Base-by-base conservation (phyloP, 805 yeast genomes). In the Ogataea minuta region DNA sequence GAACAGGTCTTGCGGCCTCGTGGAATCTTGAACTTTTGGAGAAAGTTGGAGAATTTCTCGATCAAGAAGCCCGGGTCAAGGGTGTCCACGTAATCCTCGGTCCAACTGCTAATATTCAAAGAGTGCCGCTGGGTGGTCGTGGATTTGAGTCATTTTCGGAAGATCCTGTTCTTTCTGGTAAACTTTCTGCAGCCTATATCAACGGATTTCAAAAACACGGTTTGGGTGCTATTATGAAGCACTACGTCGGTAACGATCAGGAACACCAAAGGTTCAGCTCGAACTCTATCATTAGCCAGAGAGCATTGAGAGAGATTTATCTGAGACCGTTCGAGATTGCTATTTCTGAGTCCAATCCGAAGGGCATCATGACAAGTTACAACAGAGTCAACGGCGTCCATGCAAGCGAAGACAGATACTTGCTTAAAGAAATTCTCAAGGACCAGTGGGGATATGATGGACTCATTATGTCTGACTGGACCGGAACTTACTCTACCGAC, bases 291-390 rank as follows among this genome's bases (percentile, higher is more conserved):
- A 62, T 80, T 34, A 63, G 81, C 2, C 77, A 75, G 50, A 64
- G 86, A 52, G 85, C 86, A 3, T 61, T 80, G 44, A 69, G 86
- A 52, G 86, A 80, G 57, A 71, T 80, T 39, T 80, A 80, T 57
- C 63, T 80, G 54, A 70, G 69, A 47, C 84, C 86, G 1, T 80
- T 80, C 63, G 78, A 77, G 59, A 59, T 80, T 30, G 83, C 84
- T 13, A 54, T 76, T 13, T 64, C 72, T 41, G 66, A 74, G 41
- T 38, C 81, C 16, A 56, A 70, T 38, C 86, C 87, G 19, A 64
- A 63, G 40, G 65, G 75, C 3, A 56, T 78, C 43, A 80, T 80
- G 86, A 76, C 83, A 10, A 63, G 79, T 36, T 80, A 79, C 62
- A 79, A 77, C 60, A 75, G 70, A 49, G 69, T 80, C 50, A 80